A percentile compares a stretch with the other conserved stretches of the same genome.
These are phyloP conservation scores for Hawksworthiomyces lignivorus DNA, from an alignment of 2,329 filamentous ascomycete species.

Conservation along the genomic window DNA sequence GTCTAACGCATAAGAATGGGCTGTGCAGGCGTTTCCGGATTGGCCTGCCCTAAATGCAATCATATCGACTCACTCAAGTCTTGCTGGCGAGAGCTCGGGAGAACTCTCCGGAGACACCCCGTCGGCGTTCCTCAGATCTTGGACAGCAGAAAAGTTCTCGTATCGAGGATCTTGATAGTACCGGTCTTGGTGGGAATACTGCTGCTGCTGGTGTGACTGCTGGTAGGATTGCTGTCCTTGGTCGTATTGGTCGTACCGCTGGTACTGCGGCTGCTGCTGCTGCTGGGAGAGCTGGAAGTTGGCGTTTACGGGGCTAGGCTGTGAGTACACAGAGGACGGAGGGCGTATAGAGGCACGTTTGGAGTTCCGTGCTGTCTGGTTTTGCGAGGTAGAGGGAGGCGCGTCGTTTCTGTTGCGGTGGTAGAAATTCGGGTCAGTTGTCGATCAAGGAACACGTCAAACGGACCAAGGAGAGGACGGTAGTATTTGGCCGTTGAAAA, in stretches of 20 bases:
- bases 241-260: background rate
- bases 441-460: background rate
- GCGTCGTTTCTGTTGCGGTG: constrained; percentile 20
- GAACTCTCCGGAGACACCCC: constrained; percentile 51
- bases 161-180: background rate
- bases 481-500: too few species aligned
- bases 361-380: constrained; percentile 29
- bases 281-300: constrained; percentile 23
- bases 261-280: background rate
- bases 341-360: constrained; percentile 33
- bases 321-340: constrained; percentile 56
- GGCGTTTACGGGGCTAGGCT: constrained; percentile 37
- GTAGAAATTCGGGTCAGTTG: background rate
- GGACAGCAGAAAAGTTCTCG: constrained; percentile 1
- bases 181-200: constrained; percentile 1
- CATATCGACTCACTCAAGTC: constrained; percentile 32
- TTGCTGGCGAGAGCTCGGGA: constrained; percentile 35
- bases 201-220: background rate
- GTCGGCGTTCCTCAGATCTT: constrained; percentile 14
- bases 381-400: constrained; percentile 18
- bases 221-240: background rate
- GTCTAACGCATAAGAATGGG: too few species aligned
- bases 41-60: too few species aligned
- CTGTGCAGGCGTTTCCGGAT: background rate
- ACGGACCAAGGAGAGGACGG: background rate